A percentile compares a stretch with the other conserved stretches of the same genome.
Conservation (phyloP, 78 protist genomes). For the Monocercomonoides exilis region DNA sequence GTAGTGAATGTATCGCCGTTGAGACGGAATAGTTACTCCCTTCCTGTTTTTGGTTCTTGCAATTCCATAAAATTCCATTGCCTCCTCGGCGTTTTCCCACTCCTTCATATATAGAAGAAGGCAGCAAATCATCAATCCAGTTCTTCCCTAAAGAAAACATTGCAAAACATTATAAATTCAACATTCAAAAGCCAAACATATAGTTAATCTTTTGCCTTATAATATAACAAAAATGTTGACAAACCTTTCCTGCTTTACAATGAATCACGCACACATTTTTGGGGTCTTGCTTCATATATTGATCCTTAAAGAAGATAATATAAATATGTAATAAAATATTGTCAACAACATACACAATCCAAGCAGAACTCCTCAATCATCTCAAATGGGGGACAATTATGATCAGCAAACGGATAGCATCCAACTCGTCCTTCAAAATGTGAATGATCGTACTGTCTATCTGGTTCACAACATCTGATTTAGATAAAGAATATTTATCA, state of each 20-base stretch:
- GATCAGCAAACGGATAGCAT: conserved; percentile 35
- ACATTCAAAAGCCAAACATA: not conserved
- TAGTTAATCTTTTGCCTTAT: not conserved
- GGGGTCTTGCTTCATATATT: not conserved
- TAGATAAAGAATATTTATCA: too few relatives aligned
- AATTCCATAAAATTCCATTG: not conserved
- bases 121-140: not conserved
- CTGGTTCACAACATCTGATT: conserved; percentile 10
- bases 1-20: not conserved
- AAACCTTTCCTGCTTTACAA: conserved; percentile 37
- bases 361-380: not conserved
- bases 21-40: conserved; percentile 5
- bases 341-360: not conserved
- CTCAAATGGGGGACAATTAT: conserved; percentile 22
- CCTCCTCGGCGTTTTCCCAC: not conserved
- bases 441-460: conserved; percentile 15
- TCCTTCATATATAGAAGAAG: not conserved
- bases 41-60: not conserved
- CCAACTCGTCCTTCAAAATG: conserved; percentile 30
- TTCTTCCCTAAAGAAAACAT: not conserved
- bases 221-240: not conserved
- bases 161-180: not conserved
- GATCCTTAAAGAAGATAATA: not conserved
- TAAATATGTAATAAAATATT: not conserved
- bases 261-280: conserved; percentile 17